These are phyloP conservation scores for Cornus suecica DNA, from an alignment of 148 eudicot genomes.

Conservation along the genomic window DNA sequence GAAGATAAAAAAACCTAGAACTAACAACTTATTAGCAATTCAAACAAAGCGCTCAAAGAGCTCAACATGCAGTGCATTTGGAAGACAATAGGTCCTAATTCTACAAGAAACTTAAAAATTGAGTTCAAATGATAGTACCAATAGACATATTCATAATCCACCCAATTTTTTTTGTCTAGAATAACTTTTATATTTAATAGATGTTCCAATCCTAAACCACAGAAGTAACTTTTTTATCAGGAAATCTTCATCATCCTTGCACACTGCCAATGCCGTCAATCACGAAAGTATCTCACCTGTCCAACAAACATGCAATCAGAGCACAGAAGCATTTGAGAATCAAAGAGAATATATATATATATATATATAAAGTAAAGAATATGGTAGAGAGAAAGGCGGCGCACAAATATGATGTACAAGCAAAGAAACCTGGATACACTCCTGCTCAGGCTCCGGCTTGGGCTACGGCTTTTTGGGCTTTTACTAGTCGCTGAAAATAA, in stretches of 20 bases:
- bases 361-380: neutral
- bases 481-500: slow-evolving; percentile 28
- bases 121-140: neutral
- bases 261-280: neutral
- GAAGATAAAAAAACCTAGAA: no score
- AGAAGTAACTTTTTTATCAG: neutral
- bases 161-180: slow-evolving; percentile 6
- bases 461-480: slow-evolving; percentile 45
- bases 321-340: no score
- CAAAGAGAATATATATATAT: no score
- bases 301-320: neutral
- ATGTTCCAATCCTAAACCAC: neutral
- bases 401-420: neutral
- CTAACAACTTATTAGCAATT: no score
- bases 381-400: neutral
- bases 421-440: slow-evolving; percentile 36
- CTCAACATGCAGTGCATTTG: neutral
- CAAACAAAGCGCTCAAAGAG: neutral
- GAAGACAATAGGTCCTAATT: neutral
- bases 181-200: neutral
- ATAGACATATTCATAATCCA: neutral
- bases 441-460: slow-evolving; percentile 42
- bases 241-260: neutral
- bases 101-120: neutral
- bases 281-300: slow-evolving; percentile 11